These are phyloP conservation scores for Phialophora verrucosa DNA, from an alignment of 2,329 filamentous ascomycete genomes.

Conservation along the genomic window DNA sequence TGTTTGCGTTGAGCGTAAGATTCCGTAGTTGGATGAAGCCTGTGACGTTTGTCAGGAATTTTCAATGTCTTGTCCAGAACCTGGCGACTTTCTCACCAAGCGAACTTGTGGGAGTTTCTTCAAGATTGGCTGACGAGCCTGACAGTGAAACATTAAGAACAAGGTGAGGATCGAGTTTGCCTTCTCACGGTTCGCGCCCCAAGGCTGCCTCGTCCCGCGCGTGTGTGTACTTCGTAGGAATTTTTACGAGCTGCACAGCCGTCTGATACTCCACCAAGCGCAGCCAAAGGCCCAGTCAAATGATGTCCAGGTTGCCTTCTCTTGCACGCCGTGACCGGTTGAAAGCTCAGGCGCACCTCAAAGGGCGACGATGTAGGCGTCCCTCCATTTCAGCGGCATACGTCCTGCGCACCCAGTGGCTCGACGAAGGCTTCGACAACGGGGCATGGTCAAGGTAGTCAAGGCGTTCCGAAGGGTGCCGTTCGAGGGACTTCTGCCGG, in stretches of 20 bases:
- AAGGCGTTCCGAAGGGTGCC: background rate
- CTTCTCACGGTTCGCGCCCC: background rate
- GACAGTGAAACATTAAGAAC: background rate
- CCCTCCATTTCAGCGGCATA: background rate
- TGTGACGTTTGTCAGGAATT: background rate
- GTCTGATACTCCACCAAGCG: background rate
- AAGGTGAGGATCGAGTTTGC: background rate
- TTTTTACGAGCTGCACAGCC: background rate
- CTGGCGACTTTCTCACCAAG: background rate
- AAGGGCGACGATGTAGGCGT: background rate
- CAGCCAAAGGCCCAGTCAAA: background rate
- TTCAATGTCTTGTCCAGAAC: background rate
- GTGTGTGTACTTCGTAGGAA: background rate
- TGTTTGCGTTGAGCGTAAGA: background rate
- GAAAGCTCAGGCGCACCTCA: background rate
- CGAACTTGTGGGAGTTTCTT: background rate
- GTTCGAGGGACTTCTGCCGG: background rate
- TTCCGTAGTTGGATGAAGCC: background rate
- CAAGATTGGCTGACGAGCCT: background rate
- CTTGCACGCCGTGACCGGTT: background rate
- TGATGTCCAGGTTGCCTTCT: background rate
- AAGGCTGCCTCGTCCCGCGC: background rate
- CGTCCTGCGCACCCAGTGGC: background rate
- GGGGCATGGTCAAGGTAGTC: background rate
- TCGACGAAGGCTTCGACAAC: background rate